These are phyloP conservation scores for Linum tenue DNA, from an alignment of 345 rosid species.

Conservation along the genomic window DNA sequence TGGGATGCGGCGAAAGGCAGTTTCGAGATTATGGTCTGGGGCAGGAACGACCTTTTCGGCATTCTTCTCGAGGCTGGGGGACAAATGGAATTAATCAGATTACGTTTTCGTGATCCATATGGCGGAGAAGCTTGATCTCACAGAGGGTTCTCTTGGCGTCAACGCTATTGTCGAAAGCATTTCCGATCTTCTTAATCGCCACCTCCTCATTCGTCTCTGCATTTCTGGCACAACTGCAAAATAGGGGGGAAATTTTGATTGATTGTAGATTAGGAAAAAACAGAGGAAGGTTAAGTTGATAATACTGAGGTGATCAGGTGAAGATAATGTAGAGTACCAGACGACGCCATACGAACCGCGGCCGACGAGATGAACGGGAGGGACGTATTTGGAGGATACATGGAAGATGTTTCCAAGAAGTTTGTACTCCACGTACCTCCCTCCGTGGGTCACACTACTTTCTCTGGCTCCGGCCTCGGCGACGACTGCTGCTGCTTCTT, in stretches of 20 bases:
- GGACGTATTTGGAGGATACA: slow-evolving; percentile 63
- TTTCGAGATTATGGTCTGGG: too few species aligned
- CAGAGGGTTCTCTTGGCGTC: too few species aligned
- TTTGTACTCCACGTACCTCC: slow-evolving; percentile 51
- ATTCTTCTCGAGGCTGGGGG: too few species aligned
- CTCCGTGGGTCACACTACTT: slow-evolving; percentile 31
- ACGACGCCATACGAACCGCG: slow-evolving; percentile 90
- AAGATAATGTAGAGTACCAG: slow-evolving; percentile 32
- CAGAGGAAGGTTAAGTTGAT: neutral
- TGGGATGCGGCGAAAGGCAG: too few species aligned
- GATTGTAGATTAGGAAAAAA: too few species aligned
- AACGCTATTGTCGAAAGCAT: slow-evolving; percentile 8
- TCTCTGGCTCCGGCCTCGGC: too few species aligned
- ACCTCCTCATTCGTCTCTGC: slow-evolving; percentile 20
- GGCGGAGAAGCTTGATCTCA: too few species aligned
- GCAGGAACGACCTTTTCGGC: too few species aligned
- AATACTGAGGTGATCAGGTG: neutral
- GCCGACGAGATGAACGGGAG: slow-evolving; percentile 77
- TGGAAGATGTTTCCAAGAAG: slow-evolving; percentile 59
- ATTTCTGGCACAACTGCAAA: slow-evolving; percentile 18
- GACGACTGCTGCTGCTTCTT: slow-evolving; percentile 19
- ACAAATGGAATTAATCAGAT: neutral
- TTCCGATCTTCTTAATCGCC: slow-evolving; percentile 22
- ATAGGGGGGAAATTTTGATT: neutral
- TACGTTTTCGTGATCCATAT: slow-evolving; percentile 7